Evolutionary conservation across 257 asterid genomes (phyloP).

Genomic region (Verbascum thapsus): DNA sequence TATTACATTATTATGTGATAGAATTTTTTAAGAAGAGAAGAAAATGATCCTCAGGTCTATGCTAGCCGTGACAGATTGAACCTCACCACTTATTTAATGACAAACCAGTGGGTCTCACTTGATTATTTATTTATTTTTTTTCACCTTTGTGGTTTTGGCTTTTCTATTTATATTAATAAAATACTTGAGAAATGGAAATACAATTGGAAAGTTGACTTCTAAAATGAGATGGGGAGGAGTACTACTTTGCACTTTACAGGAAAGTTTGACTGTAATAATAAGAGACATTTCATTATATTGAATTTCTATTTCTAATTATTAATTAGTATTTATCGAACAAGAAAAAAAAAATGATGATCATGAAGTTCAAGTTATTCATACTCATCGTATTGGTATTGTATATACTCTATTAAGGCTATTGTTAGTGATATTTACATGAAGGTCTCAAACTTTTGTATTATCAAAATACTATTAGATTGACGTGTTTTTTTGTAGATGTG

Average conservation of each 20-base stretch:
- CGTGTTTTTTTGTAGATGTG: no score
- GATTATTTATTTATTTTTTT: slow-evolving; percentile 17
- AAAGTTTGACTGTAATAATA: neutral
- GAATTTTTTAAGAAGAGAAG: no score
- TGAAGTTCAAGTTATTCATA: no score
- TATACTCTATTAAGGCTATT: no score
- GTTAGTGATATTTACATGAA: no score
- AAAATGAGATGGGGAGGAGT: neutral
- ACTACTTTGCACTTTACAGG: neutral
- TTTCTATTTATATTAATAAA: neutral
- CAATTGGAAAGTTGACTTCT: neutral
- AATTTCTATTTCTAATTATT: no score
- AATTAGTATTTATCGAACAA: no score
- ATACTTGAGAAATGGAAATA: neutral
- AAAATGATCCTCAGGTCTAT: slow-evolving; percentile 19
- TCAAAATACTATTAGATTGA: no score
- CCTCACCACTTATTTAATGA: slow-evolving; percentile 23
- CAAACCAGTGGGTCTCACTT: slow-evolving; percentile 24
- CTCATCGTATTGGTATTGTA: no score
- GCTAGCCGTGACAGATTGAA: slow-evolving; percentile 28
- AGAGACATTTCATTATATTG: neutral
- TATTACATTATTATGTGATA: no score
- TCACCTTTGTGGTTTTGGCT: neutral
- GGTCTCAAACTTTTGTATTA: no score
- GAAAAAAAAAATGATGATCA: no score